Evolutionary conservation across 352 stramenopile genomes (phyloP).

Genomic region (Globisporangium spiculum): DNA sequence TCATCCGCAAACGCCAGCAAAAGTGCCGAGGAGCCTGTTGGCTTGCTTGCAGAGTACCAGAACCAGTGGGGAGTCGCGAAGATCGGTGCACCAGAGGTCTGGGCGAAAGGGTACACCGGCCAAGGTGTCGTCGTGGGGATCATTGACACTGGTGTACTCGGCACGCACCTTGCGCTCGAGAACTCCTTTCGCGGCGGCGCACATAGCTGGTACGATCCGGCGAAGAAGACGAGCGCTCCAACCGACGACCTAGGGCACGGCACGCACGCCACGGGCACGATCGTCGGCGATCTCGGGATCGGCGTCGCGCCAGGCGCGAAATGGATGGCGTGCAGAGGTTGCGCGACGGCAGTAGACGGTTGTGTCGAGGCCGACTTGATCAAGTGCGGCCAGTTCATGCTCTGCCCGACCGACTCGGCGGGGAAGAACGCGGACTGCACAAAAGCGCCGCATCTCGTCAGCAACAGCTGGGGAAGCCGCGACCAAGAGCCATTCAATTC

Average conservation of each 20-base stretch:
- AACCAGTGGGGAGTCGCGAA: slow-evolving; percentile 7
- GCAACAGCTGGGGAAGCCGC: not conserved
- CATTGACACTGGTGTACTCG: not conserved
- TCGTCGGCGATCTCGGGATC: not conserved
- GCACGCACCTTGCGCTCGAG: not conserved
- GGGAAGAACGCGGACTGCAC: slow-evolving; percentile 3
- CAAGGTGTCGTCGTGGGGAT: not conserved
- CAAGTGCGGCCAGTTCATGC: not conserved
- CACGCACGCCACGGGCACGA: not conserved
- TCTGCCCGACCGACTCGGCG: not conserved
- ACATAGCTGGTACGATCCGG: not conserved
- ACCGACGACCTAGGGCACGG: not conserved
- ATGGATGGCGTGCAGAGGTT: not conserved
- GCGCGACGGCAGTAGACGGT: not conserved
- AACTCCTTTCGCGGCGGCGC: not conserved
- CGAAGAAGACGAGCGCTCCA: not conserved
- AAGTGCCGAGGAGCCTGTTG: too few relatives aligned
- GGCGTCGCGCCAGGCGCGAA: not conserved
- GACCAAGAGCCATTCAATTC: not conserved
- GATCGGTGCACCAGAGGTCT: not conserved
- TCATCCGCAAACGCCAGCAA: not conserved
- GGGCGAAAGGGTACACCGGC: not conserved
- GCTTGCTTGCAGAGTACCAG: too few relatives aligned
- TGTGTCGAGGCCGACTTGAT: not conserved
- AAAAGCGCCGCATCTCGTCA: slow-evolving; percentile 14